Evolutionary conservation across 2,329 filamentous ascomycete genomes (phyloP), one percentile per base, ranked within the genome.

Genomic region (Stagonosporopsis chrysanthemi): DNA sequence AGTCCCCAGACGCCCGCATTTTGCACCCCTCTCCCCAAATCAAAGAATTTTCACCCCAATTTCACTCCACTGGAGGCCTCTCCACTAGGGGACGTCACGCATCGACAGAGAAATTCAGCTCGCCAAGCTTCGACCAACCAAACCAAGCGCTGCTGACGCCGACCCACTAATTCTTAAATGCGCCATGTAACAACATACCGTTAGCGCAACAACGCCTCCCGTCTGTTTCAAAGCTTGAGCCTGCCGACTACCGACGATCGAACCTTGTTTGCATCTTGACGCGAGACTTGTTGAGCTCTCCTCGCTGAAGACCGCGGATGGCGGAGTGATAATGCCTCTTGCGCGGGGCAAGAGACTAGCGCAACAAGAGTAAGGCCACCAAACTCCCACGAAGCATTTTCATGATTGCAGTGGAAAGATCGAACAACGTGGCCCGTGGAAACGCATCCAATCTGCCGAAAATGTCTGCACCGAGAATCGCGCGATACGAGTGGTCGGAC

Each of bases 141-240:
- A 36, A 36, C 24, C 14, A 28, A 40, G 45, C 45, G 61, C 61
- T 61, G 44, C 63, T 62, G 63, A 62, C 52, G 55, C 56, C 28
- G 61, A 15, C 61, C 67, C 67, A 56, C 54, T 64, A 61, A 67
- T 65, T 43, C 38, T 53, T 33, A 49, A 17, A 52, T 49, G 42
- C 55, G 42, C 44, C 50, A 62, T 69, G 66, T 61, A 68, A 65
- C 63, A 52, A 46, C 36, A 56, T 50, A 33, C 43, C 49, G 49
- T 50, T 65, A 65, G 64, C 41, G 51, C 40, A 41, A 42, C 36
- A 15, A 62, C 56, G 60, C 57, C 57, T 58, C 62, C 62, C 60
- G 65, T 47, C 28, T 26, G 43, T 6, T 31, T 45, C 29, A 55
- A 65, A 63, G 60, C 64, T 66, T 66, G 52, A 47, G 40, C 31